Evolutionary conservation across 2,329 filamentous ascomycete species (phyloP).

Genomic region (Aspergillus candidus): DNA sequence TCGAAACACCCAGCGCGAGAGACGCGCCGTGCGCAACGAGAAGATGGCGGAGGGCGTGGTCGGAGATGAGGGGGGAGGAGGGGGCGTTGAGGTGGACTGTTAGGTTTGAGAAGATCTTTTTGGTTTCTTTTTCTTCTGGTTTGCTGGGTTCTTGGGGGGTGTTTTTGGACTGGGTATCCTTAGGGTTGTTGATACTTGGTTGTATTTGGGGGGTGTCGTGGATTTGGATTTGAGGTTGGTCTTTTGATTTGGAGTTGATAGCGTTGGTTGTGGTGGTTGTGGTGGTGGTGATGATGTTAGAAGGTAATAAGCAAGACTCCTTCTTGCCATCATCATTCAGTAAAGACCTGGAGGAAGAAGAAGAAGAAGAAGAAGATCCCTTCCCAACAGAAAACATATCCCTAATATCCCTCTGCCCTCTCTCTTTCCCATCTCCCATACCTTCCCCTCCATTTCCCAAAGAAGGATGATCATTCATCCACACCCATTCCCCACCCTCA

Average conservation of each 20-base stretch:
- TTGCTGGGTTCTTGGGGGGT: conserved; percentile 13
- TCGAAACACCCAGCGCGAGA: conserved; percentile 64
- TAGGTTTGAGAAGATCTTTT: conserved; percentile 62
- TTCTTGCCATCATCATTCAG: conserved; percentile 1
- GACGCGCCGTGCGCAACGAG: conserved; percentile 67
- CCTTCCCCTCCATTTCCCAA: conserved; percentile 40
- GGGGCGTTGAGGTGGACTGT: conserved; percentile 84
- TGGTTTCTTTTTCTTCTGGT: neutral
- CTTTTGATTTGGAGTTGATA: no score
- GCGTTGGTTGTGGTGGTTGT: no score
- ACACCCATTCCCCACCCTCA: conserved; percentile 9
- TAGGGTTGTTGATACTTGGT: no score
- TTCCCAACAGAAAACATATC: conserved; percentile 20
- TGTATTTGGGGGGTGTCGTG: conserved; percentile 17
- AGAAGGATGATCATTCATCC: neutral
- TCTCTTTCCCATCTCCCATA: conserved; percentile 31
- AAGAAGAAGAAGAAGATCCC: conserved; percentile 2
- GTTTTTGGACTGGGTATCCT: no score
- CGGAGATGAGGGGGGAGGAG: conserved; percentile 72
- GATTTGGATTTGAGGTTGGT: neutral
- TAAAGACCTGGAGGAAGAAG: neutral
- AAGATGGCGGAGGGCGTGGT: conserved; percentile 77
- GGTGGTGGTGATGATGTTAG: no score
- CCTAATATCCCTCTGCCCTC: conserved; percentile 45
- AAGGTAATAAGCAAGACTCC: conserved; percentile 4